Percentiles rank a stretch among this genome's conserved stretches.
Conservation (phyloP, 805 yeast genomes). For the Yarrowia sp. region DNA sequence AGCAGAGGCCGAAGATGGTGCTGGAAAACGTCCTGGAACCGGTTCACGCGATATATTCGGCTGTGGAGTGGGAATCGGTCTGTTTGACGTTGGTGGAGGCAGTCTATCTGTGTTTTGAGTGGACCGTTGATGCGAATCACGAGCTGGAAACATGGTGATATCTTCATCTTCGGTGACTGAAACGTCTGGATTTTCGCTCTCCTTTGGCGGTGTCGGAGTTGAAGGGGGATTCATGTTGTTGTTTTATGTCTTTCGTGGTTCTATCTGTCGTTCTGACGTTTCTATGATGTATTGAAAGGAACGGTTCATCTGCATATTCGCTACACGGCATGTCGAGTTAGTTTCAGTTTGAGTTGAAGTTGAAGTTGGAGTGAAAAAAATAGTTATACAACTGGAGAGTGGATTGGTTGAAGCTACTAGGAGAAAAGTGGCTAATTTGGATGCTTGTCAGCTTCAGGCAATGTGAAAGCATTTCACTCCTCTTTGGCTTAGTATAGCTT, state of each 20-base stretch:
- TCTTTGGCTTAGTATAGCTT: no score
- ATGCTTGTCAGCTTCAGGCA: no score
- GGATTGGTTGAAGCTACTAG: neutral
- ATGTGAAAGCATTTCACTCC: no score
- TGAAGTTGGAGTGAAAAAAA: no score
- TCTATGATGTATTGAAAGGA: no score
- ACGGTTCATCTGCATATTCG: neutral
- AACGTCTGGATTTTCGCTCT: neutral
- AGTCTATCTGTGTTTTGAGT: neutral
- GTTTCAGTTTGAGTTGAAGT: neutral
- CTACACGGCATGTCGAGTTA: neutral
- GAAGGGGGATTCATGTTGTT: neutral
- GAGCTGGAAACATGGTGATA: conserved; percentile 17
- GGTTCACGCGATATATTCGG: neutral
- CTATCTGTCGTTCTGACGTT: no score
- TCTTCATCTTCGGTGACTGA: neutral
- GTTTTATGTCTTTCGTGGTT: no score
- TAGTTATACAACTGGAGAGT: no score
- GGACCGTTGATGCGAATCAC: conserved; percentile 9
- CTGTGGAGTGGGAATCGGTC: conserved; percentile 17
- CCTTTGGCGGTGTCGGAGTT: neutral
- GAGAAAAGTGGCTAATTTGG: no score
- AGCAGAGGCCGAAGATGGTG: neutral
- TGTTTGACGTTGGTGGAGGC: conserved; percentile 10
- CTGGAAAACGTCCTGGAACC: conserved; percentile 11